Percentiles rank a stretch among this genome's conserved stretches.
phyloP scores from a whole-genome alignment of 176 grass and related monocot species.

The Musa acuminata region DNA sequence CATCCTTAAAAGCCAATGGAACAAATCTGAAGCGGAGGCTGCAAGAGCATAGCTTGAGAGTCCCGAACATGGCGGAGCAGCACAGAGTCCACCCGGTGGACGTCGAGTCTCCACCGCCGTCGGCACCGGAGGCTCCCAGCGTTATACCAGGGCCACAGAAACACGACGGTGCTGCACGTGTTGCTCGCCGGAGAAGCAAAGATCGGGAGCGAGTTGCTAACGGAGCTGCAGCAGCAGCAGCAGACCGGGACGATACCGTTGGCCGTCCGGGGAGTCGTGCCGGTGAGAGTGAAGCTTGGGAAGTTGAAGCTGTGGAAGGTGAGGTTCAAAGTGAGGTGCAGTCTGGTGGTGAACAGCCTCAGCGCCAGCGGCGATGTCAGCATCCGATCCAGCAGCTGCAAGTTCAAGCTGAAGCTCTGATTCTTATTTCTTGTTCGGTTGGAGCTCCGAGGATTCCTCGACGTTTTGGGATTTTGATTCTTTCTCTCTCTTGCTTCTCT shows the following conservation, averaged over 20 bases:
- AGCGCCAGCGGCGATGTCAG: not conserved
- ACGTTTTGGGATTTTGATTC: no score
- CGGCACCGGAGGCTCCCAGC: not conserved
- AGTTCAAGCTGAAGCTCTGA: constrained; percentile 6
- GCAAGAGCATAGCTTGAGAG: no score
- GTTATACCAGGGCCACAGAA: constrained; percentile 18
- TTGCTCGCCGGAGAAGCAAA: constrained; percentile 1
- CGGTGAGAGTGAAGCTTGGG: constrained; percentile 14
- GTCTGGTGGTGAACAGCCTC: constrained; percentile 6
- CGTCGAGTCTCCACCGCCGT: not conserved
- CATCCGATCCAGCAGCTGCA: constrained; percentile 13
- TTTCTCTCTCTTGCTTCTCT: no score
- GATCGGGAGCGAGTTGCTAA: constrained; percentile 11
- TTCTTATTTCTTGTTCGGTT: no score
- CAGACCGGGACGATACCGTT: constrained; percentile 11
- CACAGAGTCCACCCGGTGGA: not conserved
- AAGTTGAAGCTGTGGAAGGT: not conserved
- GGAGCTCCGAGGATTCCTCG: no score
- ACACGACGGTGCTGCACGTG: constrained; percentile 16
- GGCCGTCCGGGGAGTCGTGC: not conserved
- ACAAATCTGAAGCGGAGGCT: no score
- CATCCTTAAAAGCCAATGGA: no score
- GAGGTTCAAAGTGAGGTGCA: constrained; percentile 8
- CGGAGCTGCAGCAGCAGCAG: constrained; percentile 14
- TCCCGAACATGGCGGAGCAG: constrained; percentile 1